Base-by-base conservation (phyloP, 148 eudicot genomes). In the Dysphania ambrosioides region DNA sequence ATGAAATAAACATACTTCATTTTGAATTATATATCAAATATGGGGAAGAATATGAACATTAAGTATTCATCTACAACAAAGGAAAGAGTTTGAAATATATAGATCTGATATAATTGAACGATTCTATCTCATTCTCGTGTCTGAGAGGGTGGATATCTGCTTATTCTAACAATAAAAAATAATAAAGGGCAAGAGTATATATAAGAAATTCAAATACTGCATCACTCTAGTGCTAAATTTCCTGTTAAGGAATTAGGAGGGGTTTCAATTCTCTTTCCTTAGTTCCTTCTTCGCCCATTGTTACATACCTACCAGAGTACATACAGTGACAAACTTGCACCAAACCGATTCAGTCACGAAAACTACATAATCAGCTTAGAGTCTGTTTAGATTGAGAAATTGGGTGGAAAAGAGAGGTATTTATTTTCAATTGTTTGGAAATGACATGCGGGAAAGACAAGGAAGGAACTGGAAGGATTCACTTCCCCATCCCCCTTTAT, bases 1-100 rank as follows among this genome's bases (percentile, higher is more conserved):
- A 77, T 16, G 26, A 80, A 63, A 49, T 47, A 38, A 73, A 30
- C 34, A 30, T 29, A 5, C 53, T 59, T 8, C 8, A 38, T 38
- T 38, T 38, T 38, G 42, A 38, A n/a, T 5, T 16, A 27, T 11
- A 60, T 0, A 61, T 16, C 36, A 27, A 40, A 32, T 27, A 60
- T 4, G 19, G 15, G 21, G 12, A 60, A 7, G 12, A 30, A 62
- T 13, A 30, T 6, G 15, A 58, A 24, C 29, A 58, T 10, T 2
- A 6, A 23, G 9, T 6, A 58, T 58, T 24, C 63, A 58, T 58
- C 31, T 21, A 24, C 66, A 4, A 21, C 66, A 62, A 6, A 62
- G 38, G 66, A 6, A 2, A 24, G 40, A 62, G 66, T 32, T 62
- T 62, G 66, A 62, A 8, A 27, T 59, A 15, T 32, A 8, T 15